Percentiles rank a stretch among this genome's conserved stretches.
Conservation (phyloP, 139 green algal species). For the Chloropicon primus region DNA sequence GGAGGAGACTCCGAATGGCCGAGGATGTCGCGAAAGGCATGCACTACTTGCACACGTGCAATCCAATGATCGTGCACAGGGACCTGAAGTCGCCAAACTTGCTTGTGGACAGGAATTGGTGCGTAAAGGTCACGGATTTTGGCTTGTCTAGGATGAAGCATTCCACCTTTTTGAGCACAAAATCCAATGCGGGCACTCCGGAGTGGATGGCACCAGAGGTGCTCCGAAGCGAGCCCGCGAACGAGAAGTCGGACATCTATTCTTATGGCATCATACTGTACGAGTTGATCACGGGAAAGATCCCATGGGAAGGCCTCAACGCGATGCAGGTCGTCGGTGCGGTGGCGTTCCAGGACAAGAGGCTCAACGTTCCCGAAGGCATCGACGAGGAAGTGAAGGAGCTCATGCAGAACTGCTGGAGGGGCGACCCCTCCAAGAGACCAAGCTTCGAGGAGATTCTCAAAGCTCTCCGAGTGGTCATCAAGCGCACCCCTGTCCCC, state of each 20-base stretch:
- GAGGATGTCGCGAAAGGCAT: conserved; percentile 63
- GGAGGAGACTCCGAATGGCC: conserved; percentile 56
- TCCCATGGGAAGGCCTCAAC: conserved; percentile 1
- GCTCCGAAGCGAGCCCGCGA: conserved; percentile 26
- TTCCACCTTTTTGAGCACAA: conserved; percentile 26
- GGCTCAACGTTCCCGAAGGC: conserved; percentile 50
- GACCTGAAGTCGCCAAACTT: conserved; percentile 55
- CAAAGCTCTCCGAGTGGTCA: background rate
- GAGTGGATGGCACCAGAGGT: conserved; percentile 36
- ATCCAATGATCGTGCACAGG: conserved; percentile 63
- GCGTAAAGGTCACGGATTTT: conserved; percentile 3
- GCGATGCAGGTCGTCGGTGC: conserved; percentile 64
- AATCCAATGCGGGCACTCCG: conserved; percentile 22
- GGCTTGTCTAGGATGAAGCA: conserved; percentile 3
- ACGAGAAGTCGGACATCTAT: conserved; percentile 81
- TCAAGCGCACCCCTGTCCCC: background rate
- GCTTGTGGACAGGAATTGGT: background rate
- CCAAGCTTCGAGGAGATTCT: conserved; percentile 1
- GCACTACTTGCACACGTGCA: conserved; percentile 70
- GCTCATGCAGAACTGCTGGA: background rate
- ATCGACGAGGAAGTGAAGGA: conserved; percentile 19
- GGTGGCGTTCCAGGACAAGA: conserved; percentile 61
- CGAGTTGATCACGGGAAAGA: conserved; percentile 2
- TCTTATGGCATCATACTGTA: conserved; percentile 81
- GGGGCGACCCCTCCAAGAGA: background rate